A percentile compares a stretch with the other conserved stretches of the same genome.
Evolutionary conservation across 2,329 filamentous ascomycete genomes (phyloP).

Genomic region (Paracorniculantispora psalliotae): DNA sequence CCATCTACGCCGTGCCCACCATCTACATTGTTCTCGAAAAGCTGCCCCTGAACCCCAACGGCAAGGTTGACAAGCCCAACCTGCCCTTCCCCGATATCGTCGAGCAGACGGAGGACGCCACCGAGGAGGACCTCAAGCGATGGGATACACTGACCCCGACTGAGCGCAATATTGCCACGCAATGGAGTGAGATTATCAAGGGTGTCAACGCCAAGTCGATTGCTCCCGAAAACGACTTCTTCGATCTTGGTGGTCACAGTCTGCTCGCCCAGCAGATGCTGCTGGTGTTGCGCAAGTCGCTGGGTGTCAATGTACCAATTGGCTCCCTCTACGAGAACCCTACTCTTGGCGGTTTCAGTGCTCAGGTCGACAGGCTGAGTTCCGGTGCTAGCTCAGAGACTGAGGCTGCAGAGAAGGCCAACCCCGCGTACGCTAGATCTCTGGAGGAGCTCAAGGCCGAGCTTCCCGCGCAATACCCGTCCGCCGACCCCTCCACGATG

Average conservation of each 20-base stretch:
- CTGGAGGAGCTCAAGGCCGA: constrained; percentile 44
- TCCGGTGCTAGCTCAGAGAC: constrained; percentile 17
- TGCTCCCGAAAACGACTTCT: constrained; percentile 38
- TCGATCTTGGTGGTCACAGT: constrained; percentile 35
- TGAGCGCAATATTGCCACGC: constrained; percentile 41
- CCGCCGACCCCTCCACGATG: constrained; percentile 16
- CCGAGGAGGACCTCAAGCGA: constrained; percentile 41
- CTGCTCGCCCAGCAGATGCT: constrained; percentile 69
- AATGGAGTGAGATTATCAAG: constrained; percentile 68
- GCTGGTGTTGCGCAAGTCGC: constrained; percentile 43
- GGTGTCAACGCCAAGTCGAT: constrained; percentile 65
- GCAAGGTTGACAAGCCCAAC: constrained; percentile 73
- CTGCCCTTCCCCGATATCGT: constrained; percentile 75
- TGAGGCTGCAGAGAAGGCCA: constrained; percentile 34
- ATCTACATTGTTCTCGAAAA: constrained; percentile 31
- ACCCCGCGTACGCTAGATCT: constrained; percentile 49
- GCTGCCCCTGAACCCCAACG: constrained; percentile 70
- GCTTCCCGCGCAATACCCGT: constrained; percentile 43
- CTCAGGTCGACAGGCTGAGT: constrained; percentile 27
- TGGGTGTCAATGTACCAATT: constrained; percentile 28
- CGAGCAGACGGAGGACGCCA: constrained; percentile 45
- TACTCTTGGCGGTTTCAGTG: constrained; percentile 25
- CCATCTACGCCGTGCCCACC: constrained; percentile 31
- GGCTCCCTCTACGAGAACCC: constrained; percentile 26
- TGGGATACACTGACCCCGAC: constrained; percentile 40